Base-by-base conservation (phyloP, 139 green algal genomes). In the Asterochloris sp. region DNA sequence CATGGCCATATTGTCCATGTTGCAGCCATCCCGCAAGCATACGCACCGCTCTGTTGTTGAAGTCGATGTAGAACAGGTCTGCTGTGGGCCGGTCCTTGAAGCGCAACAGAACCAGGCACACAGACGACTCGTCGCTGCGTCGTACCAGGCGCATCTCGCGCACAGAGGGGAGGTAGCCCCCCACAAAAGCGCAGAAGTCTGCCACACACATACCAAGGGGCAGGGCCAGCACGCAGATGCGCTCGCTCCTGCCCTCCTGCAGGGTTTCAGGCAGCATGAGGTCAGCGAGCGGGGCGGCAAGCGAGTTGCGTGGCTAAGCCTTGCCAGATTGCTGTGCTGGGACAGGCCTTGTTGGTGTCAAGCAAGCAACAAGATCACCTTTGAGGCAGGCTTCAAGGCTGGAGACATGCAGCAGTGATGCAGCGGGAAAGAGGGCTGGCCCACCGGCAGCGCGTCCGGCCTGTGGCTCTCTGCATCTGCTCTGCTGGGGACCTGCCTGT, bases 141-240 rank as follows among this genome's bases (percentile, higher is more conserved):
- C 93, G 86, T 81, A 99, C 89, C 60, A 99, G 89, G 6, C 95
- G 89, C 87, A 98, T 92, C 61, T 91, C 82, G 4, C 80, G 85
- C 8, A 92, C 82, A 13, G 89, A 73, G 21, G 83, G 74, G 62
- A 98, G 88, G 88, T 96, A 94, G 4, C 86, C 90, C 0, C 94
- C 94, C 17, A 94, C 88, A 82, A 98, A 98, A 28, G 90, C 89
- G 81, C 94, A 98, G 78, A 98, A 96, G 63, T 98, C 94, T 9
- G 93, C 87, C 24, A 98, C 91, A 2, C 92, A 90, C 89, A 99
- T 95, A 87, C 98, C 92, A 0, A 87, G 78, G 0, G 96, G 96
- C 15, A 98, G 88, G 0, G 94, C 92, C 76, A 99, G 86, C 74
- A 95, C 93, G 75, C 93, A 97, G 29, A 97, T 80, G 61, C 86